These are phyloP conservation scores for Sesbania bispinosa DNA, from an alignment of 306 rosid genomes.

Conservation along the genomic window DNA sequence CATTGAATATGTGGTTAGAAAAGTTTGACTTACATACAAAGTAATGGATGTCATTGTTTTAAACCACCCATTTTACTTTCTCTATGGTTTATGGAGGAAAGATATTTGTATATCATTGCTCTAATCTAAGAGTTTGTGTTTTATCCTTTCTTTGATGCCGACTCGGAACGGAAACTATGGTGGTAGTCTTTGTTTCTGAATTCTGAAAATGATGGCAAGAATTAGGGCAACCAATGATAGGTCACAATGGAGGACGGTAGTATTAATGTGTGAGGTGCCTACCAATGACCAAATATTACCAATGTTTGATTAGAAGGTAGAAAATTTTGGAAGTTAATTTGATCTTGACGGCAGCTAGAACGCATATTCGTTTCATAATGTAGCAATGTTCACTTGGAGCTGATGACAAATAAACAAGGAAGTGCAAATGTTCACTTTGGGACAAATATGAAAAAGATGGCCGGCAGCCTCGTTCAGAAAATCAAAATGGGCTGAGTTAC, in stretches of 20 bases:
- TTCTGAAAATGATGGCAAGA: not conserved
- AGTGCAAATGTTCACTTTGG: not conserved
- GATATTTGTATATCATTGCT: not conserved
- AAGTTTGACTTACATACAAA: not conserved
- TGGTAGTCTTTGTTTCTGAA: conserved; percentile 1
- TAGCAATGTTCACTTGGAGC: not conserved
- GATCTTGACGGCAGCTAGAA: not conserved
- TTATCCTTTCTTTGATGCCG: not conserved
- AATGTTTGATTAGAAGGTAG: not conserved
- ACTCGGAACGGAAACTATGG: not conserved
- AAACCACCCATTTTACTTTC: conserved; percentile 7
- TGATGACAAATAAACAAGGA: not conserved
- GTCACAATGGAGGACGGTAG: not conserved
- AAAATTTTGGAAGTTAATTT: not conserved
- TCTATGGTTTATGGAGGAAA: not conserved
- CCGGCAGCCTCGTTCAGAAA: no score
- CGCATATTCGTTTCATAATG: not conserved
- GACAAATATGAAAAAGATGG: no score
- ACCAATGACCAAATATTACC: not conserved
- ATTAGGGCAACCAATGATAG: not conserved
- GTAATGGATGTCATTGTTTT: conserved; percentile 24
- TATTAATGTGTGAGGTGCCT: not conserved
- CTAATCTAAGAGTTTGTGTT: not conserved
- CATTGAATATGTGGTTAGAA: not conserved
- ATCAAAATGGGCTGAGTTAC: no score